Evolutionary conservation across 2,329 filamentous ascomycete genomes (phyloP), one percentile per base, ranked within the genome.

Genomic region (Fusarium acutatum): DNA sequence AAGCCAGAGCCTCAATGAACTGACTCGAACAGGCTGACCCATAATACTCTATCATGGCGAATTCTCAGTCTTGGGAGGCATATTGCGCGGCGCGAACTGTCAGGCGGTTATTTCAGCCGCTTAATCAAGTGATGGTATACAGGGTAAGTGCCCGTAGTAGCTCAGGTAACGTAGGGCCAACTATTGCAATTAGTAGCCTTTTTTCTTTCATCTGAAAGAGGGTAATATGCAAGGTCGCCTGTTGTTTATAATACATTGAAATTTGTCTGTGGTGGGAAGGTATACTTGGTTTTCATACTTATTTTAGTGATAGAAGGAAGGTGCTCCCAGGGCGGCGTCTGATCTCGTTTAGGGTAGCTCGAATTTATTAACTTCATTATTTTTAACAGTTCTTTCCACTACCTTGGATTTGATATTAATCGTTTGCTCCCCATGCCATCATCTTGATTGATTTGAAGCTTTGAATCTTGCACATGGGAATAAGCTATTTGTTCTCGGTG

Each of bases 51-150:
- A 40, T 62, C 64, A 54, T 52, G 44, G 54, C 38, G 60, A 70
- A 59, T 58, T 66, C 28, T 37, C 67, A 69, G 67, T 71, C 76
- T 41, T 72, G 73, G 72, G 75, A 77, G 74, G 63, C 38, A 61
- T 18, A 53, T 30, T 54, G 7, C 43, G 66, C 69, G 62, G 64
- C 72, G 71, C 61, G 54, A 74, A 68, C 53, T 64, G 52, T 47
- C 57, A 40, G 58, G 54, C 66, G 50, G 64, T 59, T 47, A 52
- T 64, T 53, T 54, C 50, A 53, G 53, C 53, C 37, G 40, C 18
- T 35, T 15, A 8, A 24, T 26, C 24, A n/a, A 35, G 14, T 57
- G 54, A n/a, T 57, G 24, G 30, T 54, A 50, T 60, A 30, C 20
- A 38, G 28, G 34, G 35, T 64, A 43, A 59, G 50, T 35, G 35